A percentile compares a stretch with the other conserved stretches of the same genome.
Conservation (phyloP, 2,329 filamentous ascomycete species). For the Sporothrix phasma region DNA sequence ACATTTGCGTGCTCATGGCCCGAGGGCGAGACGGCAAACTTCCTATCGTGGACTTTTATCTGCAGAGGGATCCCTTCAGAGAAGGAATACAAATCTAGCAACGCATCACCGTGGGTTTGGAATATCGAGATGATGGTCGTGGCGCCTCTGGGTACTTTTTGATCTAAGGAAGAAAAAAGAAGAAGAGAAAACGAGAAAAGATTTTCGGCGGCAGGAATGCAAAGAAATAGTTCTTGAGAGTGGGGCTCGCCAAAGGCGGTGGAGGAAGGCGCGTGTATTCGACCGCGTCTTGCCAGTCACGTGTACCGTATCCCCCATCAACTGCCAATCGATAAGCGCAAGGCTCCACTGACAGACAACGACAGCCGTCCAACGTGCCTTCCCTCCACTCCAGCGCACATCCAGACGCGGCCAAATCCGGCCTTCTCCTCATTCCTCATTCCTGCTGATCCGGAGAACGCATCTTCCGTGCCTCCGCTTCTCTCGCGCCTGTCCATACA, state of each 20-base stretch:
- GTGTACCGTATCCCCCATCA: neutral
- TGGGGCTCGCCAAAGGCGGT: neutral
- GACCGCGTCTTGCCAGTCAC: neutral
- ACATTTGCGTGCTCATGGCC: conserved; percentile 44
- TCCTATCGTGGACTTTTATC: conserved; percentile 53
- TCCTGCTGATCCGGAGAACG: neutral
- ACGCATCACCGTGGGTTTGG: conserved; percentile 47
- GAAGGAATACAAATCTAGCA: conserved; percentile 39
- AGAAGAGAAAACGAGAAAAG: conserved; percentile 22
- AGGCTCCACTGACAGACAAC: neutral
- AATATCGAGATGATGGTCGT: conserved; percentile 49
- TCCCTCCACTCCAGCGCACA: neutral
- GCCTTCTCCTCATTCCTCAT: neutral
- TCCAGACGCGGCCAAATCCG: neutral
- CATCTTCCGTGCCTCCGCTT: conserved; percentile 1
- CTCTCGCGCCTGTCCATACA: neutral
- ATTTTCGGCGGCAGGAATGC: conserved; percentile 11
- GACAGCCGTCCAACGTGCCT: neutral
- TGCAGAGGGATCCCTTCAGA: conserved; percentile 35
- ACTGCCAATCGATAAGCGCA: neutral
- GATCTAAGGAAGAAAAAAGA: conserved; percentile 43
- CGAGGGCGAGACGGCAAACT: conserved; percentile 42
- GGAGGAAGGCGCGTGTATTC: neutral
- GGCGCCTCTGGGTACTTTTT: conserved; percentile 54
- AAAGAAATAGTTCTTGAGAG: conserved; percentile 1